These are phyloP conservation scores for Scutellaria baicalensis DNA, from an alignment of 257 asterid genomes.

Conservation along the genomic window DNA sequence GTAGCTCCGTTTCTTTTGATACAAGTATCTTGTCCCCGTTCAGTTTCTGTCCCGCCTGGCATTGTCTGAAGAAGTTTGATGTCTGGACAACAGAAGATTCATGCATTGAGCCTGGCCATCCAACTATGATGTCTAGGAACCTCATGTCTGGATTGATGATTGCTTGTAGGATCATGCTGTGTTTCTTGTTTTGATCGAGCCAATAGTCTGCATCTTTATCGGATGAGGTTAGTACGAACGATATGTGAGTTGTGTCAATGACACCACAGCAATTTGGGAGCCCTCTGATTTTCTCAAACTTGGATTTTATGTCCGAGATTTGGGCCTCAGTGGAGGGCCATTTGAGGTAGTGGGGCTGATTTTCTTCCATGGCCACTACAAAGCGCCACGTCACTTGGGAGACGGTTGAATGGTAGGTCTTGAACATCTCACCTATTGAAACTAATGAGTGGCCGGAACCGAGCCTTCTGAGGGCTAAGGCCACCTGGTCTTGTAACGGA, in stretches of 20 bases:
- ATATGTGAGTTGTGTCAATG: slow-evolving; percentile 60
- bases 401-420: slow-evolving; percentile 75
- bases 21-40: slow-evolving; percentile 26
- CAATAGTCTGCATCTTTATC: slow-evolving; percentile 51
- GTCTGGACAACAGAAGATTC: slow-evolving; percentile 42
- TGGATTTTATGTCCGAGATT: slow-evolving; percentile 25
- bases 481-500: slow-evolving; percentile 72
- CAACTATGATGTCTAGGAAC: slow-evolving; percentile 52
- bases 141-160: slow-evolving; percentile 60
- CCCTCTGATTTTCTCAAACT: slow-evolving; percentile 56
- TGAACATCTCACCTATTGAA: slow-evolving; percentile 65
- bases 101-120: slow-evolving; percentile 71
- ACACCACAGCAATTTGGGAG: slow-evolving; percentile 91
- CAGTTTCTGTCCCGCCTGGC: slow-evolving; percentile 44
- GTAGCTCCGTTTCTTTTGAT: slow-evolving; percentile 26
- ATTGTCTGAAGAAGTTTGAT: slow-evolving; percentile 40
- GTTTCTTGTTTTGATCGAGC: slow-evolving; percentile 47
- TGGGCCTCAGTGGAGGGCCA: slow-evolving; percentile 63
- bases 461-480: slow-evolving; percentile 64
- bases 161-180: slow-evolving; percentile 81
- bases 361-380: slow-evolving; percentile 72
- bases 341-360: slow-evolving; percentile 47
- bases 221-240: slow-evolving; percentile 60
- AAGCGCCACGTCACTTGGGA: slow-evolving; percentile 92
- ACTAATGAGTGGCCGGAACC: slow-evolving; percentile 70